phyloP scores from a whole-genome alignment of 2,329 filamentous ascomycete genomes.

The Atkinsonella texensis region DNA sequence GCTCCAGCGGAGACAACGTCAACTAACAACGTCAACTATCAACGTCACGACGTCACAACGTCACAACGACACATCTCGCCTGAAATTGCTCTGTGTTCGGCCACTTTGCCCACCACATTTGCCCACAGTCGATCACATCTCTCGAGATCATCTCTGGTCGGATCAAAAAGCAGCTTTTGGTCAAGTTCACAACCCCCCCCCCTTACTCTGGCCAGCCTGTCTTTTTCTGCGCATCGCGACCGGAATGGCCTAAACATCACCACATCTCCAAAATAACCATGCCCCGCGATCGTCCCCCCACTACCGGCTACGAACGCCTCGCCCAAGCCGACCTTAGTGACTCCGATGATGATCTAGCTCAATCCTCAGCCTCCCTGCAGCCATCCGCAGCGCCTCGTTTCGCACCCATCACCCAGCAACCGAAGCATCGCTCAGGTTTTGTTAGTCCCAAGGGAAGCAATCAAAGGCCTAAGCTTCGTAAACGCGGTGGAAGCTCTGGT shows the following conservation, averaged over 20 bases:
- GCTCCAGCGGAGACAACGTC: too few relatives aligned
- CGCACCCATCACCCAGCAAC: slow-evolving; percentile 51
- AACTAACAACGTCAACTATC: too few relatives aligned
- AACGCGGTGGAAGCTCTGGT: slow-evolving; percentile 54
- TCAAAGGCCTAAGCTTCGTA: slow-evolving; percentile 30
- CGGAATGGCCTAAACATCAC: slow-evolving; percentile 3
- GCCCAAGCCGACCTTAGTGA: slow-evolving; percentile 71
- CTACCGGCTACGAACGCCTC: slow-evolving; percentile 75
- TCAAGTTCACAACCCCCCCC: not conserved
- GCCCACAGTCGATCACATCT: too few relatives aligned
- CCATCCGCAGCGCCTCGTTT: slow-evolving; percentile 48
- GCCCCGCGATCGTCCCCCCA: slow-evolving; percentile 56
- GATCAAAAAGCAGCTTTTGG: too few relatives aligned
- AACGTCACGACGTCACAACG: too few relatives aligned
- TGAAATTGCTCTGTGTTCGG: not conserved
- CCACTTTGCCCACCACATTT: too few relatives aligned
- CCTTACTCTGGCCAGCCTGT: not conserved
- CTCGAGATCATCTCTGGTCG: too few relatives aligned
- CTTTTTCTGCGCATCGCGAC: not conserved
- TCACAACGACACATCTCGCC: not conserved
- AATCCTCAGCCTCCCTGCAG: slow-evolving; percentile 44
- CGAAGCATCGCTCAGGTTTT: slow-evolving; percentile 48
- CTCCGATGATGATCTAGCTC: slow-evolving; percentile 51
- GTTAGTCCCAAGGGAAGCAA: slow-evolving; percentile 35
- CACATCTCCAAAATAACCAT: slow-evolving; percentile 26